Evolutionary conservation across 768 basidiomycete species (phyloP).

Genomic region (Serpula lacrymans): DNA sequence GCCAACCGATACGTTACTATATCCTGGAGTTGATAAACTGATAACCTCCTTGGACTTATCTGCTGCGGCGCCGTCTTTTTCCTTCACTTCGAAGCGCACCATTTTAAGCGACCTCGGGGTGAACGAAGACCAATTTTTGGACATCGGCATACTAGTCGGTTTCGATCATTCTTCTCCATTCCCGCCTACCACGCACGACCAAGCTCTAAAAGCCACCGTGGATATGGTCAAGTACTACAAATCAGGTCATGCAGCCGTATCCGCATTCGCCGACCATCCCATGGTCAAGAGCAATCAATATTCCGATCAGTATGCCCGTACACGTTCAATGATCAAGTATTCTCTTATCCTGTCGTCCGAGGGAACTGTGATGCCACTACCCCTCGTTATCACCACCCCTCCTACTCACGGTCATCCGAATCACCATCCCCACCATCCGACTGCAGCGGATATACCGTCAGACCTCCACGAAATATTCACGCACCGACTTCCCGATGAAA

Average conservation of each 20-base stretch:
- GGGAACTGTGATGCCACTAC: slow-evolving; percentile 74
- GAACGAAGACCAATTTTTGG: slow-evolving; percentile 89
- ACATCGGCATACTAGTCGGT: slow-evolving; percentile 88
- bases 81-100: slow-evolving; percentile 76
- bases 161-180: slow-evolving; percentile 79
- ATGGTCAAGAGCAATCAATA: slow-evolving; percentile 80
- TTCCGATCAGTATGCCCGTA: slow-evolving; percentile 81
- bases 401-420: slow-evolving; percentile 47
- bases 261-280: slow-evolving; percentile 75
- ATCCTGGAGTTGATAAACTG: slow-evolving; percentile 83
- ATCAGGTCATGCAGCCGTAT: slow-evolving; percentile 77
- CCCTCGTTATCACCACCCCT: slow-evolving; percentile 59
- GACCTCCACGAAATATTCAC: slow-evolving; percentile 97
- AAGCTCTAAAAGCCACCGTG: slow-evolving; percentile 78
- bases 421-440: slow-evolving; percentile 65
- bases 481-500: slow-evolving; percentile 88
- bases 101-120: slow-evolving; percentile 67
- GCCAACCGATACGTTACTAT: slow-evolving; percentile 85
- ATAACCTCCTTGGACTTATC: slow-evolving; percentile 85
- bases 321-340: slow-evolving; percentile 89
- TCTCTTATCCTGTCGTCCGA: slow-evolving; percentile 89
- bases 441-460: slow-evolving; percentile 81
- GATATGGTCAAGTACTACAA: slow-evolving; percentile 95
- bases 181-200: slow-evolving; percentile 78
- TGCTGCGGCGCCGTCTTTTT: slow-evolving; percentile 66